These are phyloP conservation scores for Rosa multiflora DNA, from an alignment of 306 rosid genomes.

Conservation along the genomic window DNA sequence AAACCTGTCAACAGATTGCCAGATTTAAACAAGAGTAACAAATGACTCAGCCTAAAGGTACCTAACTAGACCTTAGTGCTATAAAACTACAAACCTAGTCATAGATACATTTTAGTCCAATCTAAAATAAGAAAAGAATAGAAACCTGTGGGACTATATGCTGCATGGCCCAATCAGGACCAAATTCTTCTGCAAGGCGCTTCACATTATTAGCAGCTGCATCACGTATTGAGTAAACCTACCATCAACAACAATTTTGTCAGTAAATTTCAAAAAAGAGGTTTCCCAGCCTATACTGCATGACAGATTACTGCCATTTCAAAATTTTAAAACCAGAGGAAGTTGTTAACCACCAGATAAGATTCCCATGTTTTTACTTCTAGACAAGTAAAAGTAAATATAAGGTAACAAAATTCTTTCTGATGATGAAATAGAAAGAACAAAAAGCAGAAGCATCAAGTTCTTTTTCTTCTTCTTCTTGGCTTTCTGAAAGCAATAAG, in stretches of 20 bases:
- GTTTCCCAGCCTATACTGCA: too few relatives aligned
- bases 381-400: background rate
- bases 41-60: background rate
- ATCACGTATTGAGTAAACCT: constrained; percentile 99
- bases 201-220: constrained; percentile 98
- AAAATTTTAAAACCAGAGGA: too few relatives aligned
- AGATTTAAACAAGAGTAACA: background rate
- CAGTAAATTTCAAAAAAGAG: too few relatives aligned
- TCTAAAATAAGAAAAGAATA: constrained; percentile 10
- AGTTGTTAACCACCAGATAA: too few relatives aligned
- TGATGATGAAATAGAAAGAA: background rate
- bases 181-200: constrained; percentile 98
- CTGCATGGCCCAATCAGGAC: constrained; percentile 99
- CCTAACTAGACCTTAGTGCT: background rate
- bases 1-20: constrained; percentile 53
- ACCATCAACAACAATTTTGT: constrained; percentile 20
- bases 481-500: background rate
- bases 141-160: constrained; percentile 92
- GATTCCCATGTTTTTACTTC: background rate
- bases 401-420: background rate
- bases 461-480: background rate
- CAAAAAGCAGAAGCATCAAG: background rate
- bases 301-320: too few relatives aligned
- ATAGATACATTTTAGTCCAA: background rate
- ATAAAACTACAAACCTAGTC: background rate